Conservation (phyloP, 78 protist species). For the Chrysochromulina parva region DNA sequence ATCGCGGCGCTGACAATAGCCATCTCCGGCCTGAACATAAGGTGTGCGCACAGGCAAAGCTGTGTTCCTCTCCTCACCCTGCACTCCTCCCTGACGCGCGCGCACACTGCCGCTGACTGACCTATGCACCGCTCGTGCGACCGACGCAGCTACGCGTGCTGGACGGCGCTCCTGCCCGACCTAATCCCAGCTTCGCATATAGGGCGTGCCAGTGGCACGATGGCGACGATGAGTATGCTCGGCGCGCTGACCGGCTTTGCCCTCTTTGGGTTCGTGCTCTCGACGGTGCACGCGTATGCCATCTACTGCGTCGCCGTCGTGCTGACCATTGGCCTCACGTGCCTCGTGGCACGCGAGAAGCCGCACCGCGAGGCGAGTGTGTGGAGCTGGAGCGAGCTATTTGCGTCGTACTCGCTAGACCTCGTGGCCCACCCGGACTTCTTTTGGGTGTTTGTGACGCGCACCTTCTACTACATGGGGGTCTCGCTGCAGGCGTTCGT, state of each 20-base stretch:
- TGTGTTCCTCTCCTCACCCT: neutral
- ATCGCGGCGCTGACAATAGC: neutral
- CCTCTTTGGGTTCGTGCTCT: neutral
- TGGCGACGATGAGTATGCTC: conserved; percentile 14
- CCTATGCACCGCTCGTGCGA: neutral
- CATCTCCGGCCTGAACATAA: neutral
- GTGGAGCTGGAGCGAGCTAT: neutral
- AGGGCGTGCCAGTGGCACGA: neutral
- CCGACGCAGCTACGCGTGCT: conserved; percentile 10
- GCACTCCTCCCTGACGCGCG: neutral
- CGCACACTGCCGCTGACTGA: neutral
- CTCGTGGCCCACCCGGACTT: conserved; percentile 18
- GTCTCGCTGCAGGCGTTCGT: conserved; percentile 39
- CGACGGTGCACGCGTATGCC: neutral
- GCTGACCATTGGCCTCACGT: neutral
- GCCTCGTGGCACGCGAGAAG: neutral
- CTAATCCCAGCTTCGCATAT: neutral
- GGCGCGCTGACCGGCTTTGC: conserved; percentile 7
- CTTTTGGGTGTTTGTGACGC: conserved; percentile 51
- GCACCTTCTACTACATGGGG: conserved; percentile 40
- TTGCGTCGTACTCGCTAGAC: conserved; percentile 22
- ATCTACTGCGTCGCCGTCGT: neutral
- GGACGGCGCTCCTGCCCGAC: conserved; percentile 41
- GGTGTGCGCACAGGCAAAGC: neutral
- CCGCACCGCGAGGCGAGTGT: neutral